Evolutionary conservation across 2,329 filamentous ascomycete species (phyloP), one percentile per base, ranked within the genome.

Genomic region (Fusarium redolens): DNA sequence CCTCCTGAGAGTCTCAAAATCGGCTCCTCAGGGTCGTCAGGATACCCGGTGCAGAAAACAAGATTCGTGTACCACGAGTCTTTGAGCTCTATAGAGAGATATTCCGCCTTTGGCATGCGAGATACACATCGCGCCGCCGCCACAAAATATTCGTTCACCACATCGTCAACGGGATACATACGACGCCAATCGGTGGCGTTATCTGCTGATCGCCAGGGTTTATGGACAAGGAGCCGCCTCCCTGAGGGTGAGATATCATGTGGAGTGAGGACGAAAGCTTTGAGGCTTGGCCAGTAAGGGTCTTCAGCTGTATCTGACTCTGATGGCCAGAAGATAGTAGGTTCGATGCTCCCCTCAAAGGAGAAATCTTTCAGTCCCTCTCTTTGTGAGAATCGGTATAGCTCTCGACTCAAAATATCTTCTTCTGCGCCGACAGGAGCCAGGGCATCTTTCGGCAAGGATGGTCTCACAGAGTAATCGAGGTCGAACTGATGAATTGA

Each of bases 281-380:
- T 55, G 20, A 68, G 64, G 6, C 25, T 68, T 11, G 56, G 65
- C 65, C 64, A 68, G 4, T 51, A 33, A 20, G 28, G 62, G 14
- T n/a, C 15, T 3, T 54, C 22, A 12, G 31, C 11, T 31, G 25
- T 35, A 2, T 31, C 31, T 10, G 65, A 61, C 18, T 50, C 20
- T 5, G 48, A 5, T 20, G 64, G 65, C 65, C 65, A 68, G 31
- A 63, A 30, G 4, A 68, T 52, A 5, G 64, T 68, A 1, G 65
- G 22, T 9, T 68, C 56, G 0, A 51, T 25, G 9, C 44, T 56
- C 2, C 63, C 64, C 3, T 13, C 0, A 5, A 62, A 62, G 2
- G 14, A 15, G 7, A 68, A 51, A 7, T 38, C 28, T 17, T 57
- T 43, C 8, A 68, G 28, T 5, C 64, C 66, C 3, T 35, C 15